Conservation (phyloP, 257 asterid genomes). For the Dorcoceras hygrometricum region DNA sequence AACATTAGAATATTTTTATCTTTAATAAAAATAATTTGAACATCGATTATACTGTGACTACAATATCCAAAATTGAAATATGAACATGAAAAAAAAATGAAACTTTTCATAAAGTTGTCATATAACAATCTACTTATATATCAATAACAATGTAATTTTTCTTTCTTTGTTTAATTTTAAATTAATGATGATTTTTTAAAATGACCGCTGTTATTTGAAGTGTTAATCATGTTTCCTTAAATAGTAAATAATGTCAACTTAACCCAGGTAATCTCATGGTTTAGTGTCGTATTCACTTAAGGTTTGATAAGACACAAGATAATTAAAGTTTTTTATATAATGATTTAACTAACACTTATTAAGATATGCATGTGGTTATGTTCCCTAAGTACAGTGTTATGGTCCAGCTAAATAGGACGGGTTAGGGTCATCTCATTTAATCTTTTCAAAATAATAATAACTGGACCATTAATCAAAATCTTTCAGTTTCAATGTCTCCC, state of each 20-base stretch:
- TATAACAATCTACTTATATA: no score
- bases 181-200: no score
- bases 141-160: no score
- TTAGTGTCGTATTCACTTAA: constrained; percentile 33
- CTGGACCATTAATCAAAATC: constrained; percentile 39
- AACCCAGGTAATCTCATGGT: constrained; percentile 21
- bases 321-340: constrained; percentile 48
- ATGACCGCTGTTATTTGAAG: neutral
- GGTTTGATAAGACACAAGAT: constrained; percentile 48
- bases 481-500: constrained; percentile 54
- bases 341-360: constrained; percentile 56
- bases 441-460: no score
- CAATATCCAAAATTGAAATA: no score
- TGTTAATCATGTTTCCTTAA: constrained; percentile 41
- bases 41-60: neutral
- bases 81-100: no score
- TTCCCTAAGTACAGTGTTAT: constrained; percentile 38
- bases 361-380: constrained; percentile 75
- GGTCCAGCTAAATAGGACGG: constrained; percentile 51
- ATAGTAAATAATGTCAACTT: constrained; percentile 30
- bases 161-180: no score
- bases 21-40: neutral
- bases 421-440: constrained; percentile 48
- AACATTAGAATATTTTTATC: no score
- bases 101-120: no score